phyloP scores from a whole-genome alignment of 2,329 filamentous ascomycete genomes.

The Ceratocystis destructans region DNA sequence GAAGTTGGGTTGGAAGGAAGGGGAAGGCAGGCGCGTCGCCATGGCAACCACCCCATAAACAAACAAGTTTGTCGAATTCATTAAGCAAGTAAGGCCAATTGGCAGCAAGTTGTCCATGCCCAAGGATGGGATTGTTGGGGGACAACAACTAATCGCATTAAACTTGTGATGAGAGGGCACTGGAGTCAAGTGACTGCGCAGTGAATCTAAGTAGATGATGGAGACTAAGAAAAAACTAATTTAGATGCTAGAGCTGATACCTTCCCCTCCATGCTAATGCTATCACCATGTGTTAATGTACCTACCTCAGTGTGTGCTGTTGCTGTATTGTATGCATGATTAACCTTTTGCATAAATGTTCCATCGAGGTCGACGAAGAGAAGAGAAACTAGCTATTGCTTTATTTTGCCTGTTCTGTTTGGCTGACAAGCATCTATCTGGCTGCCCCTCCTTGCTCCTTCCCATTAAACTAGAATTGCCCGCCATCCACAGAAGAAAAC shows the following conservation, averaged over 20 bases:
- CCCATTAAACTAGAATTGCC: background rate
- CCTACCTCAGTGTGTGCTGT: background rate
- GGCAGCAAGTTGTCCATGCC: background rate
- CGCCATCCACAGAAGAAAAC: background rate
- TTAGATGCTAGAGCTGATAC: background rate
- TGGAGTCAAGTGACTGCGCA: too few species aligned
- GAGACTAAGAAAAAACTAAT: too few species aligned
- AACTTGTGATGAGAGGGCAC: background rate
- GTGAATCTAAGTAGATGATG: too few species aligned
- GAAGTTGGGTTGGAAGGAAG: background rate
- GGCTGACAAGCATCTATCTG: background rate
- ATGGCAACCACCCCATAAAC: slow-evolving; percentile 1
- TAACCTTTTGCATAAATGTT: background rate
- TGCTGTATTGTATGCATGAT: background rate
- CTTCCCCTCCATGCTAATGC: background rate
- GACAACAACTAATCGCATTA: background rate
- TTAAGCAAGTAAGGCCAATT: background rate
- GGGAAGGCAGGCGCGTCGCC: slow-evolving; percentile 2
- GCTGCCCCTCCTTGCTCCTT: slow-evolving; percentile 1
- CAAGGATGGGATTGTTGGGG: background rate
- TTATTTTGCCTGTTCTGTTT: background rate
- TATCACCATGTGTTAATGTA: background rate
- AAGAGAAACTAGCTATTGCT: background rate
- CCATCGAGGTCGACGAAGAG: too few species aligned
- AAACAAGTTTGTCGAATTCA: background rate